Evolutionary conservation across 768 basidiomycete species (phyloP).

Genomic region (Lyophyllum decastes): DNA sequence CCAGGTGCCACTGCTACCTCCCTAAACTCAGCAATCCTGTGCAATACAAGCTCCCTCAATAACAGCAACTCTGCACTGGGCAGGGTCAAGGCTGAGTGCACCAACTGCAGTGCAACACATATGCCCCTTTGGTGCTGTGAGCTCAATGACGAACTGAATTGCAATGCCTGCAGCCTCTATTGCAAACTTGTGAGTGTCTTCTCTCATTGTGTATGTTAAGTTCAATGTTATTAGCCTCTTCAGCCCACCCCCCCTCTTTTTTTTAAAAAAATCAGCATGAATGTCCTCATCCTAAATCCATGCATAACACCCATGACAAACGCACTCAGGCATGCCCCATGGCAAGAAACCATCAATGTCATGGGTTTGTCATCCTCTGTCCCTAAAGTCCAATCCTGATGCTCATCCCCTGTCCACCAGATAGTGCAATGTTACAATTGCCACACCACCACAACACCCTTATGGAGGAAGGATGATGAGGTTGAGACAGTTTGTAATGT

Average conservation of each 20-base stretch:
- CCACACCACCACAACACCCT: slow-evolving; percentile 85
- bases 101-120: slow-evolving; percentile 87
- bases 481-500: slow-evolving; percentile 92
- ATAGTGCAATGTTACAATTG: slow-evolving; percentile 89
- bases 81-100: slow-evolving; percentile 79
- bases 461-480: slow-evolving; percentile 91
- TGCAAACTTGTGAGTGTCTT: slow-evolving; percentile 69
- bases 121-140: slow-evolving; percentile 88
- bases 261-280: slow-evolving; percentile 71
- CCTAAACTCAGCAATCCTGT: slow-evolving; percentile 46
- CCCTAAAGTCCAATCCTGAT: too few relatives aligned
- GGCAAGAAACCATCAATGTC: slow-evolving; percentile 73
- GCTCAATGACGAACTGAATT: slow-evolving; percentile 86
- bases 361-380: slow-evolving; percentile 52
- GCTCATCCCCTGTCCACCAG: slow-evolving; percentile 9
- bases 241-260: too few relatives aligned
- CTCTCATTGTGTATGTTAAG: background rate
- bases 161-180: slow-evolving; percentile 87
- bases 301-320: slow-evolving; percentile 78
- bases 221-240: background rate
- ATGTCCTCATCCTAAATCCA: slow-evolving; percentile 84
- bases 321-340: slow-evolving; percentile 63
- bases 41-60: slow-evolving; percentile 26
- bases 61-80: slow-evolving; percentile 47
- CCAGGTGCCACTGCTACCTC: slow-evolving; percentile 68